Conservation (phyloP, 176 grass and related monocot species). For the Sorghum bicolor region Sorghum_bicolor_NCBIv3 NC_012870.2:11152001-11152500, state of each 20-base stretch:
- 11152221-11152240: not conserved
- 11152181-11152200: not conserved
- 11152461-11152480: too few relatives aligned
- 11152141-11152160: not conserved
- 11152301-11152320: not conserved
- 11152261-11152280: not conserved
- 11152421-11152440: not conserved
- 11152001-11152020: slow-evolving; percentile 73
- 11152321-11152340: not conserved
- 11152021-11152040: slow-evolving; percentile 74
- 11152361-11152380: too few relatives aligned
- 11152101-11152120: slow-evolving; percentile 58
- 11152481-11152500: too few relatives aligned
- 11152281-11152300: not conserved
- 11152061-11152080: slow-evolving; percentile 88
- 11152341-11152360: too few relatives aligned
- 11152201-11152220: not conserved
- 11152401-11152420: not conserved
- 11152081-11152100: slow-evolving; percentile 78
- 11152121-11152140: not conserved
- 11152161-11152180: not conserved
- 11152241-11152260: not conserved
- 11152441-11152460: too few relatives aligned
- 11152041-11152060: slow-evolving; percentile 74
- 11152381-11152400: too few relatives aligned